phyloP scores from a whole-genome alignment of 768 basidiomycete species.

The Suillus cothurnatus region DNA sequence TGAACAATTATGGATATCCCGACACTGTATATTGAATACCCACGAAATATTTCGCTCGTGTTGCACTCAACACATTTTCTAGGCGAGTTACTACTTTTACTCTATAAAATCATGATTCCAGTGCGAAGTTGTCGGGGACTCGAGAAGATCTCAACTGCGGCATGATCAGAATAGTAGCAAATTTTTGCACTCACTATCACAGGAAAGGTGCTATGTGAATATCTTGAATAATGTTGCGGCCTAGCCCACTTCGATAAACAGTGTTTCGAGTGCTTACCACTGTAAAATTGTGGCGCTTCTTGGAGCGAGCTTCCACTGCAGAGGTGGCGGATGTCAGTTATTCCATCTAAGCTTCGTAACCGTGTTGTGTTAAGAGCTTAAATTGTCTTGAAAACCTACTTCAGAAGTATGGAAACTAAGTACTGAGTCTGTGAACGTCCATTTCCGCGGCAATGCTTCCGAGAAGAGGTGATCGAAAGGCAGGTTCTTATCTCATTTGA shows the following conservation, averaged over 20 bases:
- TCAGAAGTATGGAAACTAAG: not conserved
- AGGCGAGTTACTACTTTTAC: not conserved
- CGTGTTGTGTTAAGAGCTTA: not conserved
- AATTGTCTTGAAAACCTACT: not conserved
- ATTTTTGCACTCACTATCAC: not conserved
- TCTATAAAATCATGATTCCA: conserved; percentile 9
- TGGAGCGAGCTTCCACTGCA: not conserved
- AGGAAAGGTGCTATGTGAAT: not conserved
- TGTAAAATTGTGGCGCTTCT: not conserved
- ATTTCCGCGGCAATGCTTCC: not conserved
- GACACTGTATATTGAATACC: conserved; percentile 3
- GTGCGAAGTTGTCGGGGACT: not conserved
- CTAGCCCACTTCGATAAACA: not conserved
- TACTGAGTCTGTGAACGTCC: not conserved
- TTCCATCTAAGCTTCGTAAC: not conserved
- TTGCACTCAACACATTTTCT: not conserved
- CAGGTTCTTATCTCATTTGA: not conserved
- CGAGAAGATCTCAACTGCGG: not conserved
- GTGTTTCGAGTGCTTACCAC: not conserved
- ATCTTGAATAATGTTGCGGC: not conserved
- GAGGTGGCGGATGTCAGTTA: not conserved
- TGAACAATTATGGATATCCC: not conserved
- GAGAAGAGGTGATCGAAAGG: not conserved
- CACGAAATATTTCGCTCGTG: not conserved
- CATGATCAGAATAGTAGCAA: not conserved